Evolutionary conservation across 495 filamentous ascomycete species (phyloP).

Genomic region (Elasticomyces elasticus): DNA sequence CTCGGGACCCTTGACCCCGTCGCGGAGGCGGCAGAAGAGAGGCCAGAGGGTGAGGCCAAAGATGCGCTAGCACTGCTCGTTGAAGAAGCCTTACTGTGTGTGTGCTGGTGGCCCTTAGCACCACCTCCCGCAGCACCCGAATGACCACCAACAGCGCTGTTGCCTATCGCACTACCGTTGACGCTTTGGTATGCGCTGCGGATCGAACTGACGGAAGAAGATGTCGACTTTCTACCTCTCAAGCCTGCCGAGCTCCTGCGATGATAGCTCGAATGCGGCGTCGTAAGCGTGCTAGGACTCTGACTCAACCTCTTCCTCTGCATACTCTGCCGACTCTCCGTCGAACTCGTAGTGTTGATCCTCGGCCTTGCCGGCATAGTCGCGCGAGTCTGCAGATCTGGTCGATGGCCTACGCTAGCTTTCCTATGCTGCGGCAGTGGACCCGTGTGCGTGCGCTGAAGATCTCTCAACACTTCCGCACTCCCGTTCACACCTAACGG

Average conservation of each 20-base stretch:
- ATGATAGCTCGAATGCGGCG: slow-evolving; percentile 74
- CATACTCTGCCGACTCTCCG: slow-evolving; percentile 28
- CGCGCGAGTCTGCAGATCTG: slow-evolving; percentile 25
- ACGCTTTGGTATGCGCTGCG: slow-evolving; percentile 54
- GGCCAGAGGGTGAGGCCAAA: slow-evolving; percentile 53
- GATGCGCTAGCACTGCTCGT: slow-evolving; percentile 75
- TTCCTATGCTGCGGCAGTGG: slow-evolving; percentile 17
- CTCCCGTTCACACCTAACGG: too few relatives aligned
- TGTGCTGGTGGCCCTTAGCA: slow-evolving; percentile 56
- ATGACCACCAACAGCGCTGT: neutral
- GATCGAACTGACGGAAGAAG: slow-evolving; percentile 87
- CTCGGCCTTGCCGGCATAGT: slow-evolving; percentile 26
- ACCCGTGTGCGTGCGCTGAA: slow-evolving; percentile 18
- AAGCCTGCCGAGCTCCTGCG: slow-evolving; percentile 65
- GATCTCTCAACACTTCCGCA: too few relatives aligned
- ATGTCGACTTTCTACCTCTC: slow-evolving; percentile 88
- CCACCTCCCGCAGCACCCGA: neutral
- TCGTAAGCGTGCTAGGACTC: slow-evolving; percentile 81
- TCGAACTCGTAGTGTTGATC: slow-evolving; percentile 23
- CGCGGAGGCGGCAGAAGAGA: slow-evolving; percentile 33
- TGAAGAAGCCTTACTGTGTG: slow-evolving; percentile 59
- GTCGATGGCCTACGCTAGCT: slow-evolving; percentile 18
- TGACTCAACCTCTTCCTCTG: slow-evolving; percentile 65
- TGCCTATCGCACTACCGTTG: too few relatives aligned
- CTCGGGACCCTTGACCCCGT: slow-evolving; percentile 33